Base-by-base conservation (phyloP, 2,329 filamentous ascomycete species). In the Colletotrichum navitas region DNA sequence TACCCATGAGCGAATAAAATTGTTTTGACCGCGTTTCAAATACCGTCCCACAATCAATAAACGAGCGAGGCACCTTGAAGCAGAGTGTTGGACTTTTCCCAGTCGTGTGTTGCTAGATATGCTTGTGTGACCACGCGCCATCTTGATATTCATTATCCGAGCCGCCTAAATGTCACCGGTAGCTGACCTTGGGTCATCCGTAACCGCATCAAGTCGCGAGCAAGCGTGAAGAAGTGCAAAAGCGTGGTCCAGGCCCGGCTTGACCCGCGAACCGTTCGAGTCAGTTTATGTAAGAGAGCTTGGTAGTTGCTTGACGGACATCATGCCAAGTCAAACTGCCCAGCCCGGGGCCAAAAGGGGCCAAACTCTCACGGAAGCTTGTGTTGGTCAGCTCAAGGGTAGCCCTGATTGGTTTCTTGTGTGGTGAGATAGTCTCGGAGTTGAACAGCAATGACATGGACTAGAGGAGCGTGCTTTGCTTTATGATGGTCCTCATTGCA, bases 241-340 rank as follows among this genome's bases (percentile, higher is more conserved):
- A 63, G 47, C 45, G n/a, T 14, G 45, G 34, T 39, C n/a, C 34
- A 32, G 32, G n/a, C 26, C 4, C 11, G 29, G 24, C 21, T 36
- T 5, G 3, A 10, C 34, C n/a, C 45, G 29, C 29, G 51, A 26
- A 29, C 66, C 11, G 43, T 52, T 43, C 56, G 63, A 67, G 63
- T 58, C 56, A 62, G n/a, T 71, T 26, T 11, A 58, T 67, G 51
- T 2, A 51, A 29, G 29, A 36, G 39, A 43, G 36, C 49, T 62
- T 58, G 68, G 56, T 58, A 24, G 62, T 24, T 51, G 54, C 43
- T 49, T 47, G 24, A 56, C 63, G 63, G 51, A 45, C 56, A 67
- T 58, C 41, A 56, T 67, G 26, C 68, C 51, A 63, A 58, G n/a
- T 5, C n/a, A 32, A 64, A 24, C 49, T 24, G 43, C 36, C 52